Base-by-base conservation (phyloP, 257 asterid species). In the Rhazya stricta region DNA sequence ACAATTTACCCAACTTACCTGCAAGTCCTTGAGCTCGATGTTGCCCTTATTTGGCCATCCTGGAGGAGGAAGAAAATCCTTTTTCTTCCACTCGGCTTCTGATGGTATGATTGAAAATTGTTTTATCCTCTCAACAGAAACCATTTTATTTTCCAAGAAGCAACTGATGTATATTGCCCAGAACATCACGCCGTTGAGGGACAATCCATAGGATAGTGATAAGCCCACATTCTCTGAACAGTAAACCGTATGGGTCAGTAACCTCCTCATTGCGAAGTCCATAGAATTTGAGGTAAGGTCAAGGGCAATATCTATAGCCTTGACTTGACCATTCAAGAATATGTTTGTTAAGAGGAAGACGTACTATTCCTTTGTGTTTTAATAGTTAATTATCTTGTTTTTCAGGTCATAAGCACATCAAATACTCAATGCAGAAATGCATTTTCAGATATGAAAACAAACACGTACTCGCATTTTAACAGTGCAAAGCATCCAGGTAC, bases 121-220 rank as follows among this genome's bases (percentile, higher is more conserved):
- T 73, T 92, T 94, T 58, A 94, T 86, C 86, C 99, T 92, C 89
- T 94, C 99, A 9, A 94, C 98, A 2, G 97, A 92, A 67, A 94
- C 98, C 99, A 94, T 92, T 82, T 85, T 92, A 75, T 94, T 94
- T 78, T 94, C 99, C 84, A 92, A 61, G 46, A 88, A 83, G 89
- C 99, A 94, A 71, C 99, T 92, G 65, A 83, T 74, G 83, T 86
- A 89, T 69, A 90, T 77, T 39, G 91, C 89, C 82, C 74, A 90
- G 84, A 84, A 94, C 67, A 94, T 84, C 76, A 86, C 88, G 13
- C 84, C 8, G 21, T 94, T 94, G 46, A 94, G 96, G 12, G 98
- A 89, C 83, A 94, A 66, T 19, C 99, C 99, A 43, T 94, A 94
- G 15, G 99, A 94, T 56, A 94, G 88, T 18, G 96, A 87, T 70